Percentiles rank a stretch among this genome's conserved stretches.
phyloP scores from a whole-genome alignment of 202 grass and related monocot genomes.

The Hordeum pubiflorum region DNA sequence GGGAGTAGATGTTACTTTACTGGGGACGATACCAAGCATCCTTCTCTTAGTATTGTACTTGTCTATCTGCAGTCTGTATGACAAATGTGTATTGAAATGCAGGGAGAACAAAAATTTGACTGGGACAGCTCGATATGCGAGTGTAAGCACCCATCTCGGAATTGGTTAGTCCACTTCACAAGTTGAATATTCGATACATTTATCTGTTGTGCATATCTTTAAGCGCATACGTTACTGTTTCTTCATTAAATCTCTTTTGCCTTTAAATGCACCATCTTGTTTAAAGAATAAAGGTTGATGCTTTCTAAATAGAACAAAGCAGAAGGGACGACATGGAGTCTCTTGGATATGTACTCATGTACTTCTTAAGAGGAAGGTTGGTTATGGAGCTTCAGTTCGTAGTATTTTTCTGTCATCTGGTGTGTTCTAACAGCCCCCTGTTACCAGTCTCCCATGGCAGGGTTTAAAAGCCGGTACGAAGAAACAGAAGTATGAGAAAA shows the following conservation, averaged over 20 bases:
- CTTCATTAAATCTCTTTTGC: not conserved
- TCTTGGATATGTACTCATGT: slow-evolving; percentile 88
- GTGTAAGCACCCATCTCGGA: slow-evolving; percentile 91
- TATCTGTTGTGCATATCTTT: not conserved
- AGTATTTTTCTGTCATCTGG: not conserved
- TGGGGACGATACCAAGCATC: not conserved
- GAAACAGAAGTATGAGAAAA: slow-evolving; percentile 96
- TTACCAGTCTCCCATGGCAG: slow-evolving; percentile 86
- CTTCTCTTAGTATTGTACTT: not conserved
- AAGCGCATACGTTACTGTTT: slow-evolving; percentile 2
- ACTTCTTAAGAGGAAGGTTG: slow-evolving; percentile 91
- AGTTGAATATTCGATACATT: not conserved
- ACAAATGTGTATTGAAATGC: slow-evolving; percentile 19
- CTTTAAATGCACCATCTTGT: not conserved
- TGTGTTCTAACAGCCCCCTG: slow-evolving; percentile 24
- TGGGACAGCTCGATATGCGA: slow-evolving; percentile 9
- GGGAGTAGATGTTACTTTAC: too few relatives aligned
- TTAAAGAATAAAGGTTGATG: slow-evolving; percentile 4
- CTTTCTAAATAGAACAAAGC: slow-evolving; percentile 65
- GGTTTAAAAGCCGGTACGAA: slow-evolving; percentile 94
- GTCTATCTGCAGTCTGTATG: not conserved
- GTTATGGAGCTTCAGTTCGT: not conserved
- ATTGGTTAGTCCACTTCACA: slow-evolving; percentile 46
- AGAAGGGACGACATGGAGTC: slow-evolving; percentile 85
- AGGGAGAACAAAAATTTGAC: slow-evolving; percentile 15